phyloP scores from a whole-genome alignment of 176 grass and related monocot species.

The Elaeis guineensis region DNA sequence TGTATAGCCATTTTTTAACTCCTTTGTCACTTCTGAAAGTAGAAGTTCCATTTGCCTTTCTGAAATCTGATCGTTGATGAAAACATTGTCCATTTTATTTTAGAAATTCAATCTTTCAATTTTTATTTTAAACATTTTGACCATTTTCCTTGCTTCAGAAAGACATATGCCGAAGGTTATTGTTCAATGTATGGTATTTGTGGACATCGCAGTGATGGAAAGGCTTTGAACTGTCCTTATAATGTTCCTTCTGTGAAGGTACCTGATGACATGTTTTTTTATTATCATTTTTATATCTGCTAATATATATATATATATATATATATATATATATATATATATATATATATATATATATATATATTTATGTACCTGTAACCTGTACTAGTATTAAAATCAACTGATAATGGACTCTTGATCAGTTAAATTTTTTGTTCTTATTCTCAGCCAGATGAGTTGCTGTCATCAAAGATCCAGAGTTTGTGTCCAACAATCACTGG shows the following conservation, averaged over 20 bases:
- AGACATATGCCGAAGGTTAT: constrained; percentile 63
- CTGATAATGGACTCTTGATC: background rate
- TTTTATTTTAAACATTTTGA: background rate
- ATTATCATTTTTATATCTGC: constrained; percentile 3
- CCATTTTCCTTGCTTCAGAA: constrained; percentile 31
- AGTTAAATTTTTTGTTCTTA: constrained; percentile 21
- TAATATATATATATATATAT: too few species aligned
- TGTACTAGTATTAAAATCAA: too few species aligned
- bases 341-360: too few species aligned
- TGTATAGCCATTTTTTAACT: too few species aligned
- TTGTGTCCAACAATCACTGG: constrained; percentile 92
- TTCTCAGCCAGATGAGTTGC: constrained; percentile 76
- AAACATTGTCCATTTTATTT: background rate
- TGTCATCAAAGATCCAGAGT: constrained; percentile 93
- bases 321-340: too few species aligned
- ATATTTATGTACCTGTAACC: too few species aligned
- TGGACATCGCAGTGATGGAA: constrained; percentile 66
- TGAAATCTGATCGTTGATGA: too few species aligned
- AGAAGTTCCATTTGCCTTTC: too few species aligned
- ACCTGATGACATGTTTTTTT: constrained; percentile 9
- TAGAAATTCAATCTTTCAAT: background rate
- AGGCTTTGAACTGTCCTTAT: constrained; percentile 79
- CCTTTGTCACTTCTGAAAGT: too few species aligned
- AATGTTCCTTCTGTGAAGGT: constrained; percentile 82
- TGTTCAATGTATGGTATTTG: constrained; percentile 96